These are phyloP conservation scores for Logfia minima DNA, from an alignment of 129 eudicot genomes.

Conservation along the genomic window DNA sequence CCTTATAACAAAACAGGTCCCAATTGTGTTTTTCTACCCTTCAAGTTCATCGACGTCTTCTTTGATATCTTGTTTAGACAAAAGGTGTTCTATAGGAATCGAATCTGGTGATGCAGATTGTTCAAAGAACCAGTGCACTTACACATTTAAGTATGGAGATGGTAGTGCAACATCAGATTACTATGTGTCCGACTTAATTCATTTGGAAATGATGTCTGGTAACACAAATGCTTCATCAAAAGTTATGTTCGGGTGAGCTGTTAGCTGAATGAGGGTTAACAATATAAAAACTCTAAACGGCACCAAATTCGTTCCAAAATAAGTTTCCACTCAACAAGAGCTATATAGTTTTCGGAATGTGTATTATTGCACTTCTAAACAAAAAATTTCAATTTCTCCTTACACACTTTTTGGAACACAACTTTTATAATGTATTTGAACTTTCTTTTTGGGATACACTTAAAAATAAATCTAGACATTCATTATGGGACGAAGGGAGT, in stretches of 20 bases:
- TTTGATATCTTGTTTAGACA: slow-evolving; percentile 66
- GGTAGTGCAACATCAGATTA: slow-evolving; percentile 87
- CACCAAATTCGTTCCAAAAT: no score
- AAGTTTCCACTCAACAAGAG: no score
- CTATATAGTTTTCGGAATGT: no score
- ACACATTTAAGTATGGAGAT: slow-evolving; percentile 85
- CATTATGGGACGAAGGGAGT: no score
- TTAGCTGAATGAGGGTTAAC: neutral
- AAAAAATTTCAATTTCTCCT: no score
- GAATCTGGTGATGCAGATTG: slow-evolving; percentile 52
- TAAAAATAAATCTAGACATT: no score
- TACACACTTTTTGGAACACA: no score
- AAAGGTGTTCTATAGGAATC: slow-evolving; percentile 60
- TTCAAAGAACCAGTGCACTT: slow-evolving; percentile 53
- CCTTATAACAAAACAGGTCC: slow-evolving; percentile 43
- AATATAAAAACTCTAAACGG: no score
- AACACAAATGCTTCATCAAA: slow-evolving; percentile 58
- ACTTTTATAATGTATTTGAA: no score
- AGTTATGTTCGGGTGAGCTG: slow-evolving; percentile 79
- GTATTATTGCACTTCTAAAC: no score
- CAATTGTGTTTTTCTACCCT: slow-evolving; percentile 63
- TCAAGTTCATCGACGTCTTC: slow-evolving; percentile 60
- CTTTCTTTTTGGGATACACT: no score
- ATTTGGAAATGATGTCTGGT: slow-evolving; percentile 63
- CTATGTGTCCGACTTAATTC: slow-evolving; percentile 66